These are phyloP conservation scores for Trichothecium sympodiale DNA, from an alignment of 2,329 filamentous ascomycete species.

Conservation along the genomic window DNA sequence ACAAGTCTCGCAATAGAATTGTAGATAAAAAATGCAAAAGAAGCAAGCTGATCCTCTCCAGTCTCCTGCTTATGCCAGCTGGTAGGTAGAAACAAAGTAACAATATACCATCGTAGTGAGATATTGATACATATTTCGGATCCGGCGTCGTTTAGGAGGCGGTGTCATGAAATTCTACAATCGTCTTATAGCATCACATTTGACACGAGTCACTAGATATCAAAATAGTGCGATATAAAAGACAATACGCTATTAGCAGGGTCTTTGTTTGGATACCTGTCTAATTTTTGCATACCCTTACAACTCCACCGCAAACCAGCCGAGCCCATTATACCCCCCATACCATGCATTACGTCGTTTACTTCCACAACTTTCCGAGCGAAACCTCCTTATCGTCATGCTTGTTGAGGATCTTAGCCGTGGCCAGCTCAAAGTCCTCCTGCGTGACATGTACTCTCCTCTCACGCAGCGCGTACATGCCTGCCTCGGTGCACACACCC, in stretches of 20 bases:
- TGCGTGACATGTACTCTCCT: constrained; percentile 95
- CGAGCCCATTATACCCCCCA: not conserved
- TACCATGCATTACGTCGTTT: constrained; percentile 9
- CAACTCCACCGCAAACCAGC: constrained; percentile 10
- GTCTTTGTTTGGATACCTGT: constrained; percentile 13
- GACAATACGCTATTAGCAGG: no score
- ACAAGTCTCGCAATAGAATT: not conserved
- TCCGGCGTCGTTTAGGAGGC: no score
- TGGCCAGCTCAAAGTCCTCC: constrained; percentile 97
- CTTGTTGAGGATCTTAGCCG: constrained; percentile 98
- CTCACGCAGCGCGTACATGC: constrained; percentile 95
- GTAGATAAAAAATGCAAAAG: constrained; percentile 1
- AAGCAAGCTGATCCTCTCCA: no score
- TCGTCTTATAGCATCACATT: no score
- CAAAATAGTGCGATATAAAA: no score
- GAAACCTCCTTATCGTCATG: constrained; percentile 97
- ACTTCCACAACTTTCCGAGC: constrained; percentile 68
- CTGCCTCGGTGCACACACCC: constrained; percentile 96
- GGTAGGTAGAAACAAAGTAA: no score
- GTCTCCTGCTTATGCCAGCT: no score
- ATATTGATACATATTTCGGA: no score
- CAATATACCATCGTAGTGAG: no score
- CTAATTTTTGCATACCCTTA: constrained; percentile 23
- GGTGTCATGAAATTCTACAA: no score
- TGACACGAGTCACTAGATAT: no score